Evolutionary conservation across 352 stramenopile genomes (phyloP), one percentile per base, ranked within the genome.

Genomic region (Paralagenidium karlingii): DNA sequence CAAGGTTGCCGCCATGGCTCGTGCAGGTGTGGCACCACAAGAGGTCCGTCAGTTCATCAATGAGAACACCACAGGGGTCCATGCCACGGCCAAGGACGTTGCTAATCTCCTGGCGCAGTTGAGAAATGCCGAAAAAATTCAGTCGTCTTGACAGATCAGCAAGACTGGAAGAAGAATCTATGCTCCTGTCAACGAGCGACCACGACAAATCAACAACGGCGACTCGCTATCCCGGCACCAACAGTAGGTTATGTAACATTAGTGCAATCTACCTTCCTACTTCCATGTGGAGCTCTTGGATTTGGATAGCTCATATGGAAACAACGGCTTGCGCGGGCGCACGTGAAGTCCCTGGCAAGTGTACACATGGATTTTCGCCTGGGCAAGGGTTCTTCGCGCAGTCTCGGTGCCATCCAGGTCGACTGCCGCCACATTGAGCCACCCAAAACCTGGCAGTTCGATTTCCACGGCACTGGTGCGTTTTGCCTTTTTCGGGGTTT

Each of bases 281-380:
- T 91, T 86, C 77, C 77, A 91, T 29, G 55, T 62, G 22, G 63
- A 34, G 51, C 63, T 85, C 51, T 83, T 91, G 2, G 74, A 83
- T 15, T 54, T 59, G 8, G 77, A 88, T 51, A 91, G 54, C 46
- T 91, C 77, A 42, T 66, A 88, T 12, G 77, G 77, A 43, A 88
- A 88, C 8, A 91, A 57, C 26, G 77, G 68, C 27, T 55, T 24
- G 13, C 77, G 74, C 6, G 71, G 65, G 10, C 60, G 42, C 27
- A 85, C 69, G 0, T 58, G 53, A 18, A 91, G 45, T 1, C 77
- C 74, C 16, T 67, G 59, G 29, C 68, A 85, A 8, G 71, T 80
- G 38, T 60, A 64, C 5, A 91, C 47, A 8, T 63, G 55, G 44
- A 91, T 69, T 31, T 71, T 79, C 9, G 45, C 71, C 15, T 78